A percentile compares a stretch with the other conserved stretches of the same genome.
Conservation (phyloP, 306 rosid species). For the Trifolium fragiferum region DNA sequence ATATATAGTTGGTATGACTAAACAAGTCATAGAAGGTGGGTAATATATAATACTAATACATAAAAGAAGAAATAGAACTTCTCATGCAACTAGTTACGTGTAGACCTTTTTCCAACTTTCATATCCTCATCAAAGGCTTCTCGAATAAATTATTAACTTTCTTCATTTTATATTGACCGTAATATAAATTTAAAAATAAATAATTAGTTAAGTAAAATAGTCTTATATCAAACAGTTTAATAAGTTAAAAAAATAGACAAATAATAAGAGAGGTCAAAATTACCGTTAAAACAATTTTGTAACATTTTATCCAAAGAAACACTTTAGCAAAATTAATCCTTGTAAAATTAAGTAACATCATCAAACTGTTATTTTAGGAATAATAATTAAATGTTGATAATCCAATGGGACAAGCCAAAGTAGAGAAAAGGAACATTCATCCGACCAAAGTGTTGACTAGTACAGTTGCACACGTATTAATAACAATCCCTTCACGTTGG, state of each 20-base stretch:
- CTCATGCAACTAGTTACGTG: not conserved
- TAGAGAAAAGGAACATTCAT: not conserved
- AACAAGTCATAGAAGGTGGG: slow-evolving; percentile 37
- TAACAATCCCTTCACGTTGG: not conserved
- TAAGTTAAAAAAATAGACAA: not conserved
- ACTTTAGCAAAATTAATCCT: not conserved
- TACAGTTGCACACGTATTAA: not conserved
- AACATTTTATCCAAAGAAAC: too few species aligned
- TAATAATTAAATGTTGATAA: not conserved
- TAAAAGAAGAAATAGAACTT: slow-evolving; percentile 21
- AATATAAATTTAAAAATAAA: not conserved
- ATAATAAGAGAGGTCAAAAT: too few species aligned
- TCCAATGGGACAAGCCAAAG: not conserved
- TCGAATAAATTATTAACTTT: not conserved
- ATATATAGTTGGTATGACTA: slow-evolving; percentile 17
- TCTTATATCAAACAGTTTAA: too few species aligned
- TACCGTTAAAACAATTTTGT: too few species aligned
- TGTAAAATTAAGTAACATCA: slow-evolving; percentile 1
- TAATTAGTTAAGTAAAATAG: not conserved
- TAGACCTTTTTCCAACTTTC: not conserved
- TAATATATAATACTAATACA: not conserved
- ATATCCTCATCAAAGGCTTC: not conserved
- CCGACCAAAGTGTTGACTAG: not conserved
- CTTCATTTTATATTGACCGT: not conserved
- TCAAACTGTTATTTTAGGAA: not conserved